A percentile compares a stretch with the other conserved stretches of the same genome.
These are phyloP conservation scores for Bocquillonia castaneifolia DNA, from an alignment of 441 rosid species.

Conservation along the genomic window DNA sequence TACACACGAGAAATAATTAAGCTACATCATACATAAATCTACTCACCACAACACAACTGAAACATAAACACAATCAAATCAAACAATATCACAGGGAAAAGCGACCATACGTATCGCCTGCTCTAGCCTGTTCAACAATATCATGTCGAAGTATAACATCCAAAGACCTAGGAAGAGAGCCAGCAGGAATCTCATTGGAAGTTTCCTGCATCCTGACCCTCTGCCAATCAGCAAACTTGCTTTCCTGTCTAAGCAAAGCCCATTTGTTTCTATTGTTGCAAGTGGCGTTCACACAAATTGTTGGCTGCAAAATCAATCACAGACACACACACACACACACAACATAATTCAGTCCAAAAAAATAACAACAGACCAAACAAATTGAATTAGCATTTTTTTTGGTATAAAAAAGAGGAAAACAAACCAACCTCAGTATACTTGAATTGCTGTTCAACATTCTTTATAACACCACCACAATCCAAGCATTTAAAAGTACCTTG, in stretches of 20 bases:
- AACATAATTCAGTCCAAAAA: background rate
- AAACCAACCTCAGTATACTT: constrained; percentile 77
- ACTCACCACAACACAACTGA: too few species aligned
- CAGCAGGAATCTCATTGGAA: constrained; percentile 93
- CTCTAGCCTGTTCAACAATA: constrained; percentile 95
- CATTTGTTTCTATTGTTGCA: constrained; percentile 69
- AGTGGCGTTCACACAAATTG: constrained; percentile 64
- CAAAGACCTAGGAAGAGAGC: constrained; percentile 92
- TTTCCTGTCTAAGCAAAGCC: constrained; percentile 90
- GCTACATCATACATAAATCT: too few species aligned
- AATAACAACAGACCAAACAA: background rate
- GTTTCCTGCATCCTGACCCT: constrained; percentile 98
- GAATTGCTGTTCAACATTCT: constrained; percentile 91
- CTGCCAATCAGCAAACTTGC: constrained; percentile 98
- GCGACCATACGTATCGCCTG: constrained; percentile 73
- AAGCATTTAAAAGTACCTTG: constrained; percentile 84
- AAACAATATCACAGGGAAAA: background rate
- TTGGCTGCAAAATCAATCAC: constrained; percentile 49
- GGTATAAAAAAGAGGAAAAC: background rate
- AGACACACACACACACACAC: background rate
- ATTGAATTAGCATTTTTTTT: too few species aligned
- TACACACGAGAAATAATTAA: constrained; percentile 12
- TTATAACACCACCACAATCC: constrained; percentile 68
- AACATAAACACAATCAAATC: background rate
- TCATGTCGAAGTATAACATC: constrained; percentile 96